phyloP scores from a whole-genome alignment of 2,329 filamentous ascomycete genomes.

The Colletotrichum noveboracense region DNA sequence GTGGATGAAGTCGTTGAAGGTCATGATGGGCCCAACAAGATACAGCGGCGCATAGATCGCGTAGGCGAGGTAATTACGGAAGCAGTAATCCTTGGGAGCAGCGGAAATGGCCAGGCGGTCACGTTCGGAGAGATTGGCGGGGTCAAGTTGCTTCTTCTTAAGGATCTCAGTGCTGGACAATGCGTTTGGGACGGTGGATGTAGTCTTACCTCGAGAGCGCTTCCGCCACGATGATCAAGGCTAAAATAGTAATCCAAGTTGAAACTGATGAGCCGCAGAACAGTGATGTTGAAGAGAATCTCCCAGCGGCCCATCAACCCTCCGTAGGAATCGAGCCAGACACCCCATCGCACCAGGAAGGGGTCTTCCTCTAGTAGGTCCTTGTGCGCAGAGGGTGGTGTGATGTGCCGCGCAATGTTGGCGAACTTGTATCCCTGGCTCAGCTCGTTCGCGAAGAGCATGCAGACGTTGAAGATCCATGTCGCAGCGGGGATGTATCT shows the following conservation, averaged over 20 bases:
- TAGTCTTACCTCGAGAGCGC: constrained; percentile 77
- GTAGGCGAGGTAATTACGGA: constrained; percentile 90
- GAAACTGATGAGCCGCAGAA: constrained; percentile 92
- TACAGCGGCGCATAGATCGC: constrained; percentile 92
- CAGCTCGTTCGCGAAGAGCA: constrained; percentile 90
- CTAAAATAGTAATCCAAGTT: constrained; percentile 98
- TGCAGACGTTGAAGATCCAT: constrained; percentile 88
- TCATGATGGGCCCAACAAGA: constrained; percentile 89
- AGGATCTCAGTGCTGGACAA: constrained; percentile 60
- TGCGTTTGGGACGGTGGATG: neutral
- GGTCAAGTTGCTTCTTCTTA: constrained; percentile 98
- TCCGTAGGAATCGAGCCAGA: constrained; percentile 77
- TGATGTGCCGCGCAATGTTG: constrained; percentile 61
- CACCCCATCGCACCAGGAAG: constrained; percentile 64
- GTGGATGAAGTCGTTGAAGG: constrained; percentile 97
- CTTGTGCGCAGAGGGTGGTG: constrained; percentile 33
- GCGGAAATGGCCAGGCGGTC: constrained; percentile 84
- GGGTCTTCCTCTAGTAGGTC: constrained; percentile 42
- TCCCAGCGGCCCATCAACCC: constrained; percentile 93
- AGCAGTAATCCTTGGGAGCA: constrained; percentile 71
- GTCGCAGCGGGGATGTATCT: constrained; percentile 75
- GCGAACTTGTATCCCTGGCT: constrained; percentile 77
- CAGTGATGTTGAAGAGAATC: constrained; percentile 96
- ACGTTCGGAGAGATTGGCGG: constrained; percentile 82
- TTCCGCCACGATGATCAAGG: constrained; percentile 65